Evolutionary conservation across 441 rosid genomes (phyloP), one percentile per base, ranked within the genome.

Genomic region (Metrosideros polymorpha): DNA sequence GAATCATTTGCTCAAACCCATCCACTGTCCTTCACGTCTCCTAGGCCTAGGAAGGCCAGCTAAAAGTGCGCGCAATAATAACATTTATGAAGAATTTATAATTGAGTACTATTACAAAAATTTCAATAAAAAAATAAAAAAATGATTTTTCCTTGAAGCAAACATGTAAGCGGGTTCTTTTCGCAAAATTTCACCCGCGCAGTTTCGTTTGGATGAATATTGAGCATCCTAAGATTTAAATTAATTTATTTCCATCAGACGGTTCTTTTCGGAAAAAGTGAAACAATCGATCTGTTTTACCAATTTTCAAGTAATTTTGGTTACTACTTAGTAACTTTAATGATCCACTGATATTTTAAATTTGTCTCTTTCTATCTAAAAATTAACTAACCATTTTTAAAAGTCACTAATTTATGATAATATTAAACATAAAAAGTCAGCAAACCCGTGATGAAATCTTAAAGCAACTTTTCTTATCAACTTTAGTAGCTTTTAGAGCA

Each of bases 31-130:
- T 56, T 56, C 7, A 5, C 17, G 27, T 56, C 63, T 27, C n/a
- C 63, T 27, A 0, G 5, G 17, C 63, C 0, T 27, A 0, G 30
- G 3, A 55, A 10, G n/a, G n/a, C n/a, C n/a, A n/a, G n/a, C n/a
- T n/a, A n/a, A n/a, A n/a, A n/a, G n/a, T n/a, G n/a, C n/a, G n/a
- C n/a, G n/a, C n/a, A n/a, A n/a, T n/a, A n/a, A n/a, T n/a, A n/a
- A n/a, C n/a, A n/a, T n/a, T n/a, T n/a, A n/a, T n/a, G n/a, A n/a
- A n/a, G n/a, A n/a, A n/a, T n/a, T n/a, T n/a, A n/a, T n/a, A n/a
- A n/a, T n/a, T 14, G 71, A 29, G 39, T 29, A 59, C 10, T 29
- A 15, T 29, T 59, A 59, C 71, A 59, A 29, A 29, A 29, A 29
- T 59, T 13, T 13, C 4, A 12, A 49, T 1, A 49, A 13, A 49